These are phyloP conservation scores for Hydrangea macrophylla DNA, from an alignment of 148 eudicot species.

Conservation along the genomic window DNA sequence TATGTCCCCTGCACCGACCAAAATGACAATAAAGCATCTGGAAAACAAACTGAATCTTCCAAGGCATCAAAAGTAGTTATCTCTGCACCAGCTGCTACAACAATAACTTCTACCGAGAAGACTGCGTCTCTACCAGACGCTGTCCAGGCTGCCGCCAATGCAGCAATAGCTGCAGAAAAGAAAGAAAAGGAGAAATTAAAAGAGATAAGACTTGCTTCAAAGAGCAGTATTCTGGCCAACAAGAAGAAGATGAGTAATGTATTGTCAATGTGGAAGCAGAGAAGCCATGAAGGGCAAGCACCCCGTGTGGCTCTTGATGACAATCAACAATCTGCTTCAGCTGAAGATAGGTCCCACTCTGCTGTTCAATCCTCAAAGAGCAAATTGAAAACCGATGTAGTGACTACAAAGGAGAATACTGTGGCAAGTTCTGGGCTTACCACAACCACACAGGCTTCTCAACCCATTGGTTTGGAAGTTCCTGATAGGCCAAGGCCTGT, in stretches of 20 bases:
- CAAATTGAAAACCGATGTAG: conserved; percentile 38
- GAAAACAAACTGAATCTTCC: conserved; percentile 46
- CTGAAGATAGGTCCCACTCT: conserved; percentile 55
- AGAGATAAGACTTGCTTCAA: conserved; percentile 93
- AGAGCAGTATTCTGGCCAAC: conserved; percentile 84
- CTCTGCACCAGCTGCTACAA: conserved; percentile 97
- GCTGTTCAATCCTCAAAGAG: conserved; percentile 32
- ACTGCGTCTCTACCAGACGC: conserved; percentile 84
- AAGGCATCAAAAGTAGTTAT: conserved; percentile 76
- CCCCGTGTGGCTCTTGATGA: conserved; percentile 79
- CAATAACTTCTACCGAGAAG: conserved; percentile 64
- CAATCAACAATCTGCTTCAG: conserved; percentile 36
- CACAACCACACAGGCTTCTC: conserved; percentile 24
- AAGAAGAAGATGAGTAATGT: conserved; percentile 98
- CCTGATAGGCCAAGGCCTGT: conserved; percentile 58
- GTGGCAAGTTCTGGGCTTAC: conserved; percentile 29
- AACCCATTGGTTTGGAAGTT: conserved; percentile 39
- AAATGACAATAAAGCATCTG: conserved; percentile 43
- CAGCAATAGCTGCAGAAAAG: conserved; percentile 97
- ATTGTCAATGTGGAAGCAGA: conserved; percentile 90
- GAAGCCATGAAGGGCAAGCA: conserved; percentile 95
- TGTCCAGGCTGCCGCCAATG: conserved; percentile 96
- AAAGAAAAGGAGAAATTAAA: conserved; percentile 85
- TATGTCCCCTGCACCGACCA: conserved; percentile 83
- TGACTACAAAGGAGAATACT: conserved; percentile 43